Evolutionary conservation across 306 rosid genomes (phyloP), one percentile per base, ranked within the genome.

Genomic region (Cicer bijugum): DNA sequence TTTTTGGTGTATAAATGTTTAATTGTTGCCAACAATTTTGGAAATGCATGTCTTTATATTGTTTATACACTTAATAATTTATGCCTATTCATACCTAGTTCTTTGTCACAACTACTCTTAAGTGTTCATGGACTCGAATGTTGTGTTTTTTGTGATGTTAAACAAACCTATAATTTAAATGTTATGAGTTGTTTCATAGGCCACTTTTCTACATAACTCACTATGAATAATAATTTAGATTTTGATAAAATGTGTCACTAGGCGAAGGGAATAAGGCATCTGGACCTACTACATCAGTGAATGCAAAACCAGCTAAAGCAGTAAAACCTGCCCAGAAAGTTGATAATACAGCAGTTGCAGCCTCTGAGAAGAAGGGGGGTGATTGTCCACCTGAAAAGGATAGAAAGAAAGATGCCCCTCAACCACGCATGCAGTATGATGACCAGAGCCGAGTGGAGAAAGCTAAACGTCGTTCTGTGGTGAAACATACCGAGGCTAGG

Each of bases 391-490:
- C 75, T 48, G 90, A 86, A 52, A 86, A 86, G 66, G 90, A 86
- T 39, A 86, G 90, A 77, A 86, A 86, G 81, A 86, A 84, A 73
- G 90, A 86, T 84, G 90, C 60, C 50, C 90, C 90, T 72, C 90
- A 84, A 65, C 90, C 90, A 65, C 88, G 90, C 53, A 79, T 86
- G 90, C 90, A 86, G 64, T 86, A 84, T 70, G 90, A 86, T 74
- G 90, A 86, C 71, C 69, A 84, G 70, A 86, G 57, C 43, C 79
- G 88, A 65, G 90, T 86, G 68, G 88, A 86, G 74, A 86, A 86
- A 69, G 90, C 90, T 68, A 86, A 84, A 79, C 82, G 90, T 2
- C 90, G 90, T 64, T 71, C 90, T 23, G 85, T 86, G 61, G 86
- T 86, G 15, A 86, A 86, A 59, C 90, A 86, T 65, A 84, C 86